phyloP scores from a whole-genome alignment of 805 yeast genomes.

The Nakazawaea ambrosiae region DNA sequence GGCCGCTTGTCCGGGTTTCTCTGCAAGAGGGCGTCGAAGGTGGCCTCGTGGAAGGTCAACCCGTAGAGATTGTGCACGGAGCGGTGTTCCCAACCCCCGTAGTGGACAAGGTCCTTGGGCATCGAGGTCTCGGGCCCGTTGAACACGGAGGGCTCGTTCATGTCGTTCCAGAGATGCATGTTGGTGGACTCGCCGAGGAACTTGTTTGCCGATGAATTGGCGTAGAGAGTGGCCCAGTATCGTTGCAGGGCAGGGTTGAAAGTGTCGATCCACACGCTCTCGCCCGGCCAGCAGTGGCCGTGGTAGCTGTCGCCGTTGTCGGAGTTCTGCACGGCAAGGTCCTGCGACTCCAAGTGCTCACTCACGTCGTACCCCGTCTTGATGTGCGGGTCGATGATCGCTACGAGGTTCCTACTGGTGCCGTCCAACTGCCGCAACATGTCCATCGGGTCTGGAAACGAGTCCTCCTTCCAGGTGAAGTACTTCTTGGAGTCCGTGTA shows the following conservation, averaged over 20 bases:
- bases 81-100: conserved; percentile 82
- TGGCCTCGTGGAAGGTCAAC: conserved; percentile 70
- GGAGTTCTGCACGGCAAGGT: conserved; percentile 38
- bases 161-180: conserved; percentile 90
- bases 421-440: conserved; percentile 61
- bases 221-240: conserved; percentile 55
- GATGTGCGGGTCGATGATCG: conserved; percentile 88
- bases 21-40: conserved; percentile 54
- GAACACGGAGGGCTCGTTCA: conserved; percentile 96
- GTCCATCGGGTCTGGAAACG: conserved; percentile 66
- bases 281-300: conserved; percentile 99
- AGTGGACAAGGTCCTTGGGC: conserved; percentile 74
- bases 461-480: conserved; percentile 79
- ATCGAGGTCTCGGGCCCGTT: conserved; percentile 92
- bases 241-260: conserved; percentile 53
- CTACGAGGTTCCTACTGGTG: conserved; percentile 75
- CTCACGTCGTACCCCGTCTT: conserved; percentile 66
- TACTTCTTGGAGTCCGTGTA: conserved; percentile 82
- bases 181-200: conserved; percentile 51
- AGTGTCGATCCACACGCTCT: conserved; percentile 89
- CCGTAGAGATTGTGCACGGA: conserved; percentile 88
- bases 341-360: conserved; percentile 34
- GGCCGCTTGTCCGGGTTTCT: conserved; percentile 62
- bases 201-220: conserved; percentile 31
- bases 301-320: conserved; percentile 43